Percentiles rank a stretch among this genome's conserved stretches.
These are phyloP conservation scores for Hyphodiscus hymeniophilus DNA, from an alignment of 495 filamentous ascomycete species.

Conservation along the genomic window DNA sequence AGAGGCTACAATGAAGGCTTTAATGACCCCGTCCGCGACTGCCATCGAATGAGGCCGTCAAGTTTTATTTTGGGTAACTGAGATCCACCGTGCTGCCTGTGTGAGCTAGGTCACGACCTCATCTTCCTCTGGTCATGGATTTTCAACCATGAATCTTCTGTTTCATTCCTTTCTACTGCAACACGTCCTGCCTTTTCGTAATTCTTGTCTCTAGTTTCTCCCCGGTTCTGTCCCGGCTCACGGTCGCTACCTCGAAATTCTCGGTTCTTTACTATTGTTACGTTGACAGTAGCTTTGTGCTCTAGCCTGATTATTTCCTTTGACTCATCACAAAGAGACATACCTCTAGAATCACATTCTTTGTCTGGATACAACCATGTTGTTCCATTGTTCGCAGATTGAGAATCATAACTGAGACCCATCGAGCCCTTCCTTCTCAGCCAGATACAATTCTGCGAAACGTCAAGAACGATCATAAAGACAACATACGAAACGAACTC, in stretches of 20 bases:
- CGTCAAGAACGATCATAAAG: background rate
- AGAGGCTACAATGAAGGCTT: slow-evolving; percentile 8
- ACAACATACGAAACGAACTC: background rate
- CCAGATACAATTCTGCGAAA: background rate
- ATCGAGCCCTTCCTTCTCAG: slow-evolving; percentile 2
- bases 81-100: background rate
- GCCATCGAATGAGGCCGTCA: slow-evolving; percentile 17
- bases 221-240: slow-evolving; percentile 7
- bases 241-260: slow-evolving; percentile 16
- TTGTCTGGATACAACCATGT: slow-evolving; percentile 10
- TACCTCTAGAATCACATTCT: slow-evolving; percentile 9
- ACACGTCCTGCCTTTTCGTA: slow-evolving; percentile 8
- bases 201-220: slow-evolving; percentile 13
- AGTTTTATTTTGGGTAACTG: slow-evolving; percentile 10
- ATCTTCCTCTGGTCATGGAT: slow-evolving; percentile 3
- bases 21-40: slow-evolving; percentile 12
- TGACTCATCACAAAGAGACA: background rate
- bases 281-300: background rate
- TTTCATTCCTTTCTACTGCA: slow-evolving; percentile 17
- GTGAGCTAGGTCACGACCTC: slow-evolving; percentile 10
- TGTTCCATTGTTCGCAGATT: slow-evolving; percentile 3
- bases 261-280: slow-evolving; percentile 3
- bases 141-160: slow-evolving; percentile 15
- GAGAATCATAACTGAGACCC: background rate
- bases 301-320: slow-evolving; percentile 16